Base-by-base conservation (phyloP, 1,139 yeast species). In the Geotrichum phurueaensis region DNA sequence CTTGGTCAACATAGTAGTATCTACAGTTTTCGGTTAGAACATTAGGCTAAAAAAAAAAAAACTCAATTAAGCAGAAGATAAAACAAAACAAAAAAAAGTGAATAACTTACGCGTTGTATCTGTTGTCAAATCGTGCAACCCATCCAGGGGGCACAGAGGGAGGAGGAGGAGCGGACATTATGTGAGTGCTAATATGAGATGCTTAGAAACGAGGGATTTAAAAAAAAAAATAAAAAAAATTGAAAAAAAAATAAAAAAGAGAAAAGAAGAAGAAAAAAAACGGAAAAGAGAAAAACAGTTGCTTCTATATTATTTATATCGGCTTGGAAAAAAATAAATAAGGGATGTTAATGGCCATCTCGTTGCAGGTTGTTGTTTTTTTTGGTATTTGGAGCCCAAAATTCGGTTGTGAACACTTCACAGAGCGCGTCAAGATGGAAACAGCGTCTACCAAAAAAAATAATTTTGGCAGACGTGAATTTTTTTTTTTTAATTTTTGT, bases 121-220 rank as follows among this genome's bases (percentile, higher is more conserved):
- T 82, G 15, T 85, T 86, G 72, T 92, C 98, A 74, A 81, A 91
- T 61, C 87, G 87, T 13, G 97, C 96, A 51, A 86, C 75, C 97
- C 97, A 92, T 2, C 97, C 97, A 5, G 77, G 76, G 6, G 92
- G 91, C 7, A 86, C 89, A 0, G 65, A 68, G 2, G 92, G 91
- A 31, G 75, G 51, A 47, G 43, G 50, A 47, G 50, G 50, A 47
- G 50, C 50, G 50, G 23, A 47, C 27, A 23, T 20, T 12, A 7
- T 47, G 13, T 9, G 20, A 22, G 29, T 23, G 29, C 3, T 10
- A 25, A 25, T 23, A n/a, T 23, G 25, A 25, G 22, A 50, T 50
- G 4, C 36, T 50, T n/a, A 22, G 33, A 50, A 50, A n/a, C 47
- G 20, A 39, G 20, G 5, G 31, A 47, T 47, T 47, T 20, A 48